Conservation (phyloP, 176 grass and related monocot genomes). For the Oryza rufipogon region DNA sequence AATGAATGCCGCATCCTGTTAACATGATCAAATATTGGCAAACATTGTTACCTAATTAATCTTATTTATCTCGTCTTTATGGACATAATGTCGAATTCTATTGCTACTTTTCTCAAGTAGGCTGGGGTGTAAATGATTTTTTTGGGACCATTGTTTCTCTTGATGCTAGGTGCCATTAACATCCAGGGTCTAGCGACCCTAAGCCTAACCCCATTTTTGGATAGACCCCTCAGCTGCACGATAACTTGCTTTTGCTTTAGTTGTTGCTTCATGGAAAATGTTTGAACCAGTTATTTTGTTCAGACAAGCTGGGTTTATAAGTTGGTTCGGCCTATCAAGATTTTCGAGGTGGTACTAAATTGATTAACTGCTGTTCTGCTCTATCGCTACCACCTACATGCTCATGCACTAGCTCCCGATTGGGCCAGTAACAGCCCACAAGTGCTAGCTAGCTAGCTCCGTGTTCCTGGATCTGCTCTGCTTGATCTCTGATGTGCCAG, state of each 20-base stretch:
- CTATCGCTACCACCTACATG: too few species aligned
- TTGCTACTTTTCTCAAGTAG: not conserved
- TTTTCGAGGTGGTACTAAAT: too few species aligned
- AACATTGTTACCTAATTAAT: not conserved
- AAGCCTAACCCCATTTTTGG: not conserved
- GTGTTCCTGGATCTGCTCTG: too few species aligned
- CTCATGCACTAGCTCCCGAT: too few species aligned
- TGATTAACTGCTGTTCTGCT: too few species aligned
- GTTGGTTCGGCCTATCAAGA: too few species aligned
- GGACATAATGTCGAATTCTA: not conserved
- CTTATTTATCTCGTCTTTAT: not conserved
- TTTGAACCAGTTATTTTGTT: too few species aligned
- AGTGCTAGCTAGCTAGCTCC: too few species aligned
- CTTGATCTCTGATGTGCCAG: too few species aligned
- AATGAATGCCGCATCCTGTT: not conserved
- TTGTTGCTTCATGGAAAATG: not conserved
- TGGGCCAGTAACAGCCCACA: too few species aligned
- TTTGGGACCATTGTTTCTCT: not conserved
- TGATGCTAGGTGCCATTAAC: not conserved
- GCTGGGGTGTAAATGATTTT: constrained; percentile 5
- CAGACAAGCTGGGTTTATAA: too few species aligned
- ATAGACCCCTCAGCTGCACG: not conserved
- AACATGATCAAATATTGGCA: not conserved
- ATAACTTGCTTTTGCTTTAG: not conserved
- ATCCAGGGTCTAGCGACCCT: not conserved